Conservation (phyloP, 1,284 basidiomycete genomes). For the Wallemia mellicola region DNA sequence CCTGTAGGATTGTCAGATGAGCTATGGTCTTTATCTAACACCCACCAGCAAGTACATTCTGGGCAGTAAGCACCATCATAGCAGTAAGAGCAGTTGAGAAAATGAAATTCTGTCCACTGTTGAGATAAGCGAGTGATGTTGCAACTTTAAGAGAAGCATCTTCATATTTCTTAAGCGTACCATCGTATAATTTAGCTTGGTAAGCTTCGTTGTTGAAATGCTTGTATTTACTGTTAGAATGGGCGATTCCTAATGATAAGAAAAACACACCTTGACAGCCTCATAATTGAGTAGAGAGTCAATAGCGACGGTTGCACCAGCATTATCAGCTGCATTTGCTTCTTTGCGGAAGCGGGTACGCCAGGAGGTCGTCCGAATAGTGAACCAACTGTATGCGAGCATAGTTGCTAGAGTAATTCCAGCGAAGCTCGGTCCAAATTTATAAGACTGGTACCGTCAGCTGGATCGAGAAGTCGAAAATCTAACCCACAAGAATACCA, state of each 20-base stretch:
- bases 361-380: conserved; percentile 83
- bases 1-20: too few relatives aligned
- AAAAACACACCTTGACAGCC: conserved; percentile 59
- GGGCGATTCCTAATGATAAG: background rate
- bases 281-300: conserved; percentile 95
- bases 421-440: conserved; percentile 91
- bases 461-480: too few relatives aligned
- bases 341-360: conserved; percentile 74
- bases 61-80: conserved; percentile 89
- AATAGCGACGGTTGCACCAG: conserved; percentile 71
- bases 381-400: conserved; percentile 87
- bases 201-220: conserved; percentile 91
- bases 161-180: conserved; percentile 60
- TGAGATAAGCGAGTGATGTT: conserved; percentile 69
- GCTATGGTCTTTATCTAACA: too few relatives aligned
- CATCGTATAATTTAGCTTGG: conserved; percentile 75
- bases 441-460: too few relatives aligned
- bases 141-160: conserved; percentile 79
- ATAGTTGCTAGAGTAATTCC: conserved; percentile 62
- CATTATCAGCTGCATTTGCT: conserved; percentile 87
- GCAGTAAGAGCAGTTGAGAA: conserved; percentile 73
- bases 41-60: conserved; percentile 76
- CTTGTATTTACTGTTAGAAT: conserved; percentile 18
- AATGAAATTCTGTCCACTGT: conserved; percentile 87
- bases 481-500: too few relatives aligned